These are phyloP conservation scores for Pseudodiploospora longispora DNA, from an alignment of 2,329 filamentous ascomycete species.

Conservation along the genomic window DNA sequence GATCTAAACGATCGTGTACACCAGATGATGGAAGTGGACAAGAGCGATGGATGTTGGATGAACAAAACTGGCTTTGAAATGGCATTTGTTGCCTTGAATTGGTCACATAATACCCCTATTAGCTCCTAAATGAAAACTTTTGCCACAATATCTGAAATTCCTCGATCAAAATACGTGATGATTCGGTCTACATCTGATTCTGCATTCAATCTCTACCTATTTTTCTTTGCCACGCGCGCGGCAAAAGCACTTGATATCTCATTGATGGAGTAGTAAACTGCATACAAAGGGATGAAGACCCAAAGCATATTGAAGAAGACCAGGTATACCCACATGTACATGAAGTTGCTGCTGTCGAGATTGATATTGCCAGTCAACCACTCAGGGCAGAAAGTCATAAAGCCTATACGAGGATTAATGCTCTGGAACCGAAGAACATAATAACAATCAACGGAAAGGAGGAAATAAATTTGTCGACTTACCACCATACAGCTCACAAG, in stretches of 20 bases:
- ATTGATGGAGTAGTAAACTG: constrained; percentile 43
- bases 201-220: constrained; percentile 10
- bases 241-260: constrained; percentile 49
- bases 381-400: constrained; percentile 65
- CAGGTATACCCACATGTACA: constrained; percentile 61
- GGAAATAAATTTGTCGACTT: constrained; percentile 12
- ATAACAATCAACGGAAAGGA: not conserved
- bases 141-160: not conserved
- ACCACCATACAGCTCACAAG: constrained; percentile 59
- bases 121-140: no score
- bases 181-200: no score
- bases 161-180: no score
- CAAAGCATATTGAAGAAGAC: constrained; percentile 63
- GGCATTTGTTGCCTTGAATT: not conserved
- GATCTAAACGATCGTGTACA: constrained; percentile 20
- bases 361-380: constrained; percentile 56
- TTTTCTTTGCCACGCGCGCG: constrained; percentile 22
- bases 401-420: constrained; percentile 33
- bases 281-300: constrained; percentile 56
- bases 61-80: not conserved
- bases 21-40: not conserved
- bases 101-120: not conserved
- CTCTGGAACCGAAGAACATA: not conserved
- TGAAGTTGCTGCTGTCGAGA: constrained; percentile 57
- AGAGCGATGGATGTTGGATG: not conserved